Evolutionary conservation across 1,139 yeast genomes (phyloP).

Genomic region (Sugiyamaella novakii): DNA sequence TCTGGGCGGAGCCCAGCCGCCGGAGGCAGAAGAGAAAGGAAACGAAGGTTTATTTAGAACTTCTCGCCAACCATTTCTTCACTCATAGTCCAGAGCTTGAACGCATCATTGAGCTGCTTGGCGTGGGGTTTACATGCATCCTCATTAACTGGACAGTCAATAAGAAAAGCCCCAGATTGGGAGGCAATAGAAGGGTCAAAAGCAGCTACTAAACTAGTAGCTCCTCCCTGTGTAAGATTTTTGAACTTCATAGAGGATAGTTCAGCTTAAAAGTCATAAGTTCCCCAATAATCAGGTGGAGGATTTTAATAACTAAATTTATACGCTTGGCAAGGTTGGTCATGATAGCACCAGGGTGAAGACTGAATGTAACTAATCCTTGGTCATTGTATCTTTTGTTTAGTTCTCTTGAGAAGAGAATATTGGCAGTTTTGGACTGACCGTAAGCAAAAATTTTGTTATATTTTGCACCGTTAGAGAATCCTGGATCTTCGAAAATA

Average conservation of each 20-base stretch:
- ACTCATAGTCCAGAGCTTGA: slow-evolving; percentile 14
- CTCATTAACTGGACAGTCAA: slow-evolving; percentile 18
- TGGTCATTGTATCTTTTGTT: slow-evolving; percentile 10
- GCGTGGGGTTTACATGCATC: slow-evolving; percentile 18
- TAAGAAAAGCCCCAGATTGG: slow-evolving; percentile 3
- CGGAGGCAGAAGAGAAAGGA: too few species aligned
- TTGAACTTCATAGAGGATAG: background rate
- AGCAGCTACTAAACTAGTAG: slow-evolving; percentile 20
- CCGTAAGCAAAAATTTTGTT: slow-evolving; percentile 30
- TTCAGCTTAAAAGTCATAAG: background rate
- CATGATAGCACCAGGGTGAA: slow-evolving; percentile 24
- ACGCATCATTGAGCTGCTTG: slow-evolving; percentile 15
- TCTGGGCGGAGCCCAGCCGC: too few species aligned
- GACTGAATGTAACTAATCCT: slow-evolving; percentile 20
- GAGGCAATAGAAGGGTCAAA: slow-evolving; percentile 13
- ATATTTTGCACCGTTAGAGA: slow-evolving; percentile 24
- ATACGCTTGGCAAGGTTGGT: slow-evolving; percentile 13
- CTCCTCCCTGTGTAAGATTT: slow-evolving; percentile 14
- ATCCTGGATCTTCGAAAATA: slow-evolving; percentile 34
- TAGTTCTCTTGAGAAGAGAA: slow-evolving; percentile 21
- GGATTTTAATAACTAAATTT: slow-evolving; percentile 1
- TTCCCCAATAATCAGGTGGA: slow-evolving; percentile 18
- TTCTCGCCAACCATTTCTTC: slow-evolving; percentile 18
- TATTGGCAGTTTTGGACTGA: slow-evolving; percentile 37
- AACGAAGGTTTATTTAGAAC: slow-evolving; percentile 15